Evolutionary conservation across 2,329 filamentous ascomycete species (phyloP).

Genomic region (Madurella mycetomatis): DNA sequence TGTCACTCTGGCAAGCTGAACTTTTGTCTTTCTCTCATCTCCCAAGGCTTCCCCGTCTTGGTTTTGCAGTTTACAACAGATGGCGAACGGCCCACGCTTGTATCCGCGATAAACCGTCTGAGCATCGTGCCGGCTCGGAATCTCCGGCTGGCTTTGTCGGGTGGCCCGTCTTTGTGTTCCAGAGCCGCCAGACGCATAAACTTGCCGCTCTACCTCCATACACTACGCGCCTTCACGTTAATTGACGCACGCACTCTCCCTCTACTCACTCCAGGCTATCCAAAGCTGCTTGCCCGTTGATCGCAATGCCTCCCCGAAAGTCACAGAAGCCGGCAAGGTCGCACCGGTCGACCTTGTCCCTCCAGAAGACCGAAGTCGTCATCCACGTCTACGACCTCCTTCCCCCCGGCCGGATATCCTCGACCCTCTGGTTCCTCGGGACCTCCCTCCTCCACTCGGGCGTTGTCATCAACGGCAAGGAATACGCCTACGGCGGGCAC

Average conservation of each 20-base stretch:
- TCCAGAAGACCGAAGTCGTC: slow-evolving; percentile 67
- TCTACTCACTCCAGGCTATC: neutral
- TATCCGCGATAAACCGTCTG: too few species aligned
- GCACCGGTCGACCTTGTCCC: slow-evolving; percentile 63
- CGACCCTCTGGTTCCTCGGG: slow-evolving; percentile 72
- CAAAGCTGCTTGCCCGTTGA: neutral
- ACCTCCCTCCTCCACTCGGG: slow-evolving; percentile 76
- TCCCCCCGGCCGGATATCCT: slow-evolving; percentile 71
- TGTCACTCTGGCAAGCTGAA: too few species aligned
- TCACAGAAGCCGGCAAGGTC: slow-evolving; percentile 36
- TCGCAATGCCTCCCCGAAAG: slow-evolving; percentile 42
- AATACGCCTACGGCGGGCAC: slow-evolving; percentile 85
- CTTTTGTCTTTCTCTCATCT: too few species aligned
- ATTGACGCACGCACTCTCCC: neutral
- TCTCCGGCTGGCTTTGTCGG: too few species aligned
- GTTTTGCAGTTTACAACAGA: too few species aligned
- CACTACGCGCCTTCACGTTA: neutral
- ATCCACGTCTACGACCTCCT: slow-evolving; percentile 78
- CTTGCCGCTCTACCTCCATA: neutral
- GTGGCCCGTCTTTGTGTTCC: too few species aligned
- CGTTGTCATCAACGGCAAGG: slow-evolving; percentile 72
- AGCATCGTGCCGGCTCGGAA: too few species aligned
- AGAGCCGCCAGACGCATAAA: neutral
- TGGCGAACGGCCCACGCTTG: too few species aligned
- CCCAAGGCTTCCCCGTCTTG: too few species aligned